A percentile compares a stretch with the other conserved stretches of the same genome.
Conservation (phyloP, 2,329 filamentous ascomycete species). For the Tympanopsis confertula region DNA sequence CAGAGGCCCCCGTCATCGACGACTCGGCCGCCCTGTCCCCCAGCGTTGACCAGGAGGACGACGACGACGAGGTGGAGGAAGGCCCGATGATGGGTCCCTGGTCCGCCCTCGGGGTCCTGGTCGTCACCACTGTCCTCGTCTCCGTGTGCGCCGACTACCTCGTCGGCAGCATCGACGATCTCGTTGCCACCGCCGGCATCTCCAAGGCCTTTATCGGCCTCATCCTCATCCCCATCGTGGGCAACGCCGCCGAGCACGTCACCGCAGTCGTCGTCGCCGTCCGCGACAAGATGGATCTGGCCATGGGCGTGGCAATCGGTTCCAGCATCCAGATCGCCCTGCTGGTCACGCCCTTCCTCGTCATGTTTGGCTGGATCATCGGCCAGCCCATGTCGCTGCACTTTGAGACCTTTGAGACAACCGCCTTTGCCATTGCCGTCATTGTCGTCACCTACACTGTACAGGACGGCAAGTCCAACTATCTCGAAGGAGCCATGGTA, state of each 20-base stretch:
- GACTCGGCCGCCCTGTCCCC: constrained; percentile 7
- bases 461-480: constrained; percentile 74
- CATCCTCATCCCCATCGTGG: constrained; percentile 68
- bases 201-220: constrained; percentile 74
- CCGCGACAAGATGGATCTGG: constrained; percentile 66
- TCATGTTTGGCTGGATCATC: constrained; percentile 69
- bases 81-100: constrained; percentile 46
- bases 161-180: constrained; percentile 62
- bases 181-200: constrained; percentile 59
- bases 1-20: constrained; percentile 23
- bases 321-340: constrained; percentile 75
- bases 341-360: constrained; percentile 68
- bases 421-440: constrained; percentile 65
- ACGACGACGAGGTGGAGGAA: constrained; percentile 29
- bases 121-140: constrained; percentile 59
- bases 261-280: constrained; percentile 69
- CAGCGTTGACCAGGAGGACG: constrained; percentile 11
- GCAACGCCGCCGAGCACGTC: constrained; percentile 71
- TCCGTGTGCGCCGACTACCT: constrained; percentile 67
- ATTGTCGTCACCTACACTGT: constrained; percentile 67
- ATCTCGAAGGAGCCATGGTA: constrained; percentile 70
- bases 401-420: constrained; percentile 71
- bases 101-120: constrained; percentile 53
- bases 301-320: constrained; percentile 72
- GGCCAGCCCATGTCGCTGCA: constrained; percentile 63